Percentiles rank a stretch among this genome's conserved stretches.
phyloP scores from a whole-genome alignment of 441 rosid genomes.

The Pelargonium cotyledonis region DNA sequence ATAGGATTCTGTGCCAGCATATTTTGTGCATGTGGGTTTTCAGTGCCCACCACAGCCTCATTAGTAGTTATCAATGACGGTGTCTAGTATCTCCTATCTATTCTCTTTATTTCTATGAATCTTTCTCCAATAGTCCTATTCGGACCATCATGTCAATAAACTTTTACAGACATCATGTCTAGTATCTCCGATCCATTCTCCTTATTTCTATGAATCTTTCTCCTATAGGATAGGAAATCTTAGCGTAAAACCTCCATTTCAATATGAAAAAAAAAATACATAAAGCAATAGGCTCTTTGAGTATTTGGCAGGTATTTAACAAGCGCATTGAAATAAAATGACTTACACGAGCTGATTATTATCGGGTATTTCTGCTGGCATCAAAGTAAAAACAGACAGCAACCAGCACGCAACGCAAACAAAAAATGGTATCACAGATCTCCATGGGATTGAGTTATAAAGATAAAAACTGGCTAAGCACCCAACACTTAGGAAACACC shows the following conservation, averaged over 20 bases:
- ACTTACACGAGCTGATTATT: slow-evolving; percentile 81
- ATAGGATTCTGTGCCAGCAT: no score
- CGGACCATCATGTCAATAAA: no score
- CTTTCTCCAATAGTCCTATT: no score
- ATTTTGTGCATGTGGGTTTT: no score
- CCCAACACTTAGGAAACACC: slow-evolving; percentile 77
- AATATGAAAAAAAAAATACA: not conserved
- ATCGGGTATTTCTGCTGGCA: slow-evolving; percentile 98
- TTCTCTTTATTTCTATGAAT: no score
- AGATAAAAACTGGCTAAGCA: slow-evolving; percentile 49
- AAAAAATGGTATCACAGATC: slow-evolving; percentile 72
- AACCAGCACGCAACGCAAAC: slow-evolving; percentile 71
- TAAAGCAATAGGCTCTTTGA: not conserved
- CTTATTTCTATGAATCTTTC: no score
- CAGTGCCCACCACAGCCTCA: no score
- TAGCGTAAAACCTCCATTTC: not conserved
- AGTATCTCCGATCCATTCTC: no score
- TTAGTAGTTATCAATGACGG: no score
- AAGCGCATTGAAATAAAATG: slow-evolving; percentile 7
- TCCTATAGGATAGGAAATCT: not conserved
- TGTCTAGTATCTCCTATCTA: no score
- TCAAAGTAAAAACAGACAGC: slow-evolving; percentile 72
- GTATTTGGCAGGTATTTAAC: not conserved
- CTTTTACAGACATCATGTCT: no score
- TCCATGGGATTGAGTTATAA: slow-evolving; percentile 59